phyloP scores from a whole-genome alignment of 257 asterid species.

The Primulina tabacum region DNA sequence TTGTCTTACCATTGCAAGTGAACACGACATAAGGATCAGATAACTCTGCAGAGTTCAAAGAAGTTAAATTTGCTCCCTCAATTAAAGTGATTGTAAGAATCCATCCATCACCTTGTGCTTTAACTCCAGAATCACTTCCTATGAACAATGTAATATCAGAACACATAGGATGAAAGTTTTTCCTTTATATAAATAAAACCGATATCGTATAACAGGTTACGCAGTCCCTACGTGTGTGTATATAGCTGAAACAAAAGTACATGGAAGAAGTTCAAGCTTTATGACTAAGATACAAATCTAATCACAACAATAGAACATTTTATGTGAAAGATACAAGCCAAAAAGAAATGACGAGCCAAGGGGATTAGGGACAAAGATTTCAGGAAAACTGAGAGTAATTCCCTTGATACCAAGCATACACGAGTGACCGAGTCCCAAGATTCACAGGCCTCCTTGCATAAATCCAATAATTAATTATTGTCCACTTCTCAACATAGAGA shows the following conservation, averaged over 20 bases:
- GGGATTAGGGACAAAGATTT: neutral
- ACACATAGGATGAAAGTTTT: neutral
- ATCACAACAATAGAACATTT: too few species aligned
- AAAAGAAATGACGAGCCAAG: neutral
- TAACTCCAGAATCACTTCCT: constrained; percentile 86
- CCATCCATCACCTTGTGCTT: constrained; percentile 96
- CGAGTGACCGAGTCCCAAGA: too few species aligned
- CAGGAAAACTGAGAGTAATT: neutral
- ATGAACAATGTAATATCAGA: constrained; percentile 22
- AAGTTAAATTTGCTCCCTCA: constrained; percentile 63
- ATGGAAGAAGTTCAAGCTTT: neutral
- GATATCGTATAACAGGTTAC: neutral
- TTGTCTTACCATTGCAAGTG: constrained; percentile 87
- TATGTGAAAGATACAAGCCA: neutral
- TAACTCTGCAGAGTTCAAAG: constrained; percentile 41
- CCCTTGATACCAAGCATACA: neutral
- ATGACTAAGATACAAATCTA: too few species aligned
- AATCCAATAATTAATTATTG: neutral
- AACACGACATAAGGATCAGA: constrained; percentile 85
- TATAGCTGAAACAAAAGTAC: neutral
- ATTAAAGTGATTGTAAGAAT: constrained; percentile 78
- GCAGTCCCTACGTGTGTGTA: neutral
- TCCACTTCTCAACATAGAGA: neutral
- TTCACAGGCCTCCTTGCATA: too few species aligned
- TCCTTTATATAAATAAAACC: too few species aligned